Conservation (phyloP, 805 yeast genomes). For the Hanseniaspora clermontiae region DNA sequence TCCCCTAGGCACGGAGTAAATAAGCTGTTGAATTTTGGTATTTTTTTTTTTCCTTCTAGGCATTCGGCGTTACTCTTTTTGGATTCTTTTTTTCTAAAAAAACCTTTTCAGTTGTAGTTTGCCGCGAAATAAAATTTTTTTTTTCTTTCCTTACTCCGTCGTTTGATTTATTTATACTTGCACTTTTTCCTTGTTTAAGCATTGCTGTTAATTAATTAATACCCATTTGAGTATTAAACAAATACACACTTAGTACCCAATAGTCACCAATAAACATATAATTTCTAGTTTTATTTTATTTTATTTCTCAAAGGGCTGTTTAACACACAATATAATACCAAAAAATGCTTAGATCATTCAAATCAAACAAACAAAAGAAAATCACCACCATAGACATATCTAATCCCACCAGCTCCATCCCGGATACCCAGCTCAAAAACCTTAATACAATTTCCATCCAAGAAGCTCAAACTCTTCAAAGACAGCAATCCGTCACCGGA, state of each 20-base stretch:
- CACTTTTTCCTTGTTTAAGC: neutral
- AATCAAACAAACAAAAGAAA: conserved; percentile 23
- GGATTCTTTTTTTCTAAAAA: neutral
- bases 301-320: too few species aligned
- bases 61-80: neutral
- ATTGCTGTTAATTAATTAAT: neutral
- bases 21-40: too few species aligned
- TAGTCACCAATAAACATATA: neutral
- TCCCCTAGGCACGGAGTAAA: too few species aligned
- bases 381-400: conserved; percentile 30
- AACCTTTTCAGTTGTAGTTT: too few species aligned
- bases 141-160: too few species aligned
- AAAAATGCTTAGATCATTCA: conserved; percentile 24
- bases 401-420: conserved; percentile 22
- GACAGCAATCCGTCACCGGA: neutral
- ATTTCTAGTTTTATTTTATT: too few species aligned
- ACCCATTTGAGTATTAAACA: neutral
- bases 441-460: conserved; percentile 22
- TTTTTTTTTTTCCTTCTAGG: neutral
- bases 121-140: neutral
- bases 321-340: neutral
- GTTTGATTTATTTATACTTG: neutral
- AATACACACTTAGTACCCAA: neutral
- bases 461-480: conserved; percentile 13
- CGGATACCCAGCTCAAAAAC: conserved; percentile 19